A percentile compares a stretch with the other conserved stretches of the same genome.
Conservation (phyloP, 208 protist genomes). For the Endotrypanum monterogeii region DNA sequence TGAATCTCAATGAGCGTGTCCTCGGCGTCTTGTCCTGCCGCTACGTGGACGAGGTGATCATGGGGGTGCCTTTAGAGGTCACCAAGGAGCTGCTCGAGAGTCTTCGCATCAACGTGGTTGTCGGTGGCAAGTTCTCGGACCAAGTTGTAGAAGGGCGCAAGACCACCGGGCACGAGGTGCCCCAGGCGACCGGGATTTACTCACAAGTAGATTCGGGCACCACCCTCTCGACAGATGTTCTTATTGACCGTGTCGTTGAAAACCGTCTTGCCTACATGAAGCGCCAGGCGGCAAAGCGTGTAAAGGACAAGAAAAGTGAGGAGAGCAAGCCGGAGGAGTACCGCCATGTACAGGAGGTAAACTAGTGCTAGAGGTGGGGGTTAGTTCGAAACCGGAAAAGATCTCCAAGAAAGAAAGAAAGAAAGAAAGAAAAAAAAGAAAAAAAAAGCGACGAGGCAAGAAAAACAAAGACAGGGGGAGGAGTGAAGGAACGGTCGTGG, state of each 20-base stretch:
- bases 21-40: conserved; percentile 96
- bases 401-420: too few relatives aligned
- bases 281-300: conserved; percentile 67
- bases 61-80: conserved; percentile 96
- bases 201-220: conserved; percentile 72
- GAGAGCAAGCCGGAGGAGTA: conserved; percentile 69
- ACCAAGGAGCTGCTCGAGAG: conserved; percentile 92
- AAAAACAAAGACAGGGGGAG: not conserved
- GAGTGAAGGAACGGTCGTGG: not conserved
- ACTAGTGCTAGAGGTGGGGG: conserved; percentile 1
- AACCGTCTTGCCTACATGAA: conserved; percentile 75
- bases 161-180: conserved; percentile 53
- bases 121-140: conserved; percentile 75
- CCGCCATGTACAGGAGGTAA: conserved; percentile 68
- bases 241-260: conserved; percentile 85
- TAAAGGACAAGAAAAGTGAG: conserved; percentile 62
- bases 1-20: conserved; percentile 98
- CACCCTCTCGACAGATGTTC: conserved; percentile 49
- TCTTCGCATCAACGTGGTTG: conserved; percentile 87
- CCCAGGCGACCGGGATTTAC: conserved; percentile 85
- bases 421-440: too few relatives aligned
- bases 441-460: not conserved
- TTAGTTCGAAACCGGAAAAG: too few relatives aligned
- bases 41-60: conserved; percentile 98
- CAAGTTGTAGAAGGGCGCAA: not conserved